Evolutionary conservation across 2,329 filamentous ascomycete genomes (phyloP).

Genomic region (Ceratocystis cacaofunesta): DNA sequence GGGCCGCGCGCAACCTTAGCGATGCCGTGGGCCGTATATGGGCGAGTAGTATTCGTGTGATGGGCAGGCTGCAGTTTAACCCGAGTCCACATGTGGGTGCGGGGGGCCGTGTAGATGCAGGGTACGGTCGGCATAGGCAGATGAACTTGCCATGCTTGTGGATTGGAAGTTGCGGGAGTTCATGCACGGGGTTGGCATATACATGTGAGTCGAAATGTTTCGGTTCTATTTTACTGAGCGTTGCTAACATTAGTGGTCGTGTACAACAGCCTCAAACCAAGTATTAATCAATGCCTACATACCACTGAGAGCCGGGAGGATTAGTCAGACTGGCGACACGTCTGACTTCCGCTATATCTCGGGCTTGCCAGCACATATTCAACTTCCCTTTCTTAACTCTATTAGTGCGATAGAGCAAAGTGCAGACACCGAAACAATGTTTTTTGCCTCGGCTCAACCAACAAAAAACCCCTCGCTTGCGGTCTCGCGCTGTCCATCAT

Average conservation of each 20-base stretch:
- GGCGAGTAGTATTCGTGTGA: conserved; percentile 2
- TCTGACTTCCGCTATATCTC: neutral
- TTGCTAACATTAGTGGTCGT: neutral
- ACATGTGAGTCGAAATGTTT: neutral
- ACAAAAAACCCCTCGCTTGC: neutral
- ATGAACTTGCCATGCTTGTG: conserved; percentile 8
- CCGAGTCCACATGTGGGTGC: neutral
- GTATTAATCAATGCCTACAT: conserved; percentile 8
- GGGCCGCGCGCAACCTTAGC: neutral
- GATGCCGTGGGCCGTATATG: conserved; percentile 2
- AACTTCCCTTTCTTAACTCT: neutral
- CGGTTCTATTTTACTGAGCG: neutral
- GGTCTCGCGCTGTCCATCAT: neutral
- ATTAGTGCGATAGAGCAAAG: conserved; percentile 5
- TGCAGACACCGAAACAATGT: conserved; percentile 4
- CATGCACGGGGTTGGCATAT: conserved; percentile 10
- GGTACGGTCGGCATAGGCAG: conserved; percentile 11
- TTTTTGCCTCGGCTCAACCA: neutral
- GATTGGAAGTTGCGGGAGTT: conserved; percentile 10
- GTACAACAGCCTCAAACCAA: neutral
- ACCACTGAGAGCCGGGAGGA: conserved; percentile 1
- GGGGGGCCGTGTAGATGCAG: neutral
- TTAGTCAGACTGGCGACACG: neutral
- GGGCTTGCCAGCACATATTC: neutral
- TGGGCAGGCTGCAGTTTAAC: conserved; percentile 8